Evolutionary conservation across 2,329 filamentous ascomycete species (phyloP).

Genomic region (Venturia carpophila): DNA sequence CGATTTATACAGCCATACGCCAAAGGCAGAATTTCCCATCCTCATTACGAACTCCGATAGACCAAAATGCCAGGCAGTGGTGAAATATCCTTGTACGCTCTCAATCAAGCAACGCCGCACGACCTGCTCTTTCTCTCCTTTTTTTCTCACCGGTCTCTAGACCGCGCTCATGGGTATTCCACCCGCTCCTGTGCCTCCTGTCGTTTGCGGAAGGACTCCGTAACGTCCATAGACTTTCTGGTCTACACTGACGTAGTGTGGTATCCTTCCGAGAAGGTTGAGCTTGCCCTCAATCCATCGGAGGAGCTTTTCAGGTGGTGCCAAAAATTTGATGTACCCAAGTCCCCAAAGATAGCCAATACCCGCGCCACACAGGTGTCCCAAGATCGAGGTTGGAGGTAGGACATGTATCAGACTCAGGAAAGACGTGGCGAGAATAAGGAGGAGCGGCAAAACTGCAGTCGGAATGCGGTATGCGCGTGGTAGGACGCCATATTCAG

Average conservation of each 20-base stretch:
- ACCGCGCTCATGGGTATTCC: conserved; percentile 6
- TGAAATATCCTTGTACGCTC: background rate
- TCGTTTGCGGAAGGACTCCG: conserved; percentile 61
- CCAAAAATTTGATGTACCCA: conserved; percentile 81
- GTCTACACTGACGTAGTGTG: conserved; percentile 89
- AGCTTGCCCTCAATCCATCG: conserved; percentile 84
- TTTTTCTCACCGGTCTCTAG: background rate
- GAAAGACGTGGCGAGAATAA: conserved; percentile 65
- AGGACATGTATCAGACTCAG: conserved; percentile 43
- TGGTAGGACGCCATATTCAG: conserved; percentile 13
- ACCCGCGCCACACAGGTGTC: conserved; percentile 74
- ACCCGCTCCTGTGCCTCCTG: background rate
- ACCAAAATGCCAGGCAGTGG: conserved; percentile 1
- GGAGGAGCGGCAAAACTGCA: conserved; percentile 78
- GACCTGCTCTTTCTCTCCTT: background rate
- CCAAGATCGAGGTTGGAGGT: conserved; percentile 73
- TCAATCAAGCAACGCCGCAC: background rate
- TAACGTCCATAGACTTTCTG: conserved; percentile 94
- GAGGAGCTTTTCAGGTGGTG: conserved; percentile 79
- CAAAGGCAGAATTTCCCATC: background rate
- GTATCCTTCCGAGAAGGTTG: conserved; percentile 73
- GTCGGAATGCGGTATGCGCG: conserved; percentile 67
- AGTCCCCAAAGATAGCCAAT: conserved; percentile 83
- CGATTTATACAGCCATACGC: background rate
- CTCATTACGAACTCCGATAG: conserved; percentile 6